Evolutionary conservation across 2,329 filamentous ascomycete genomes (phyloP), one percentile per base, ranked within the genome.

Genomic region (Bertia moriformis): DNA sequence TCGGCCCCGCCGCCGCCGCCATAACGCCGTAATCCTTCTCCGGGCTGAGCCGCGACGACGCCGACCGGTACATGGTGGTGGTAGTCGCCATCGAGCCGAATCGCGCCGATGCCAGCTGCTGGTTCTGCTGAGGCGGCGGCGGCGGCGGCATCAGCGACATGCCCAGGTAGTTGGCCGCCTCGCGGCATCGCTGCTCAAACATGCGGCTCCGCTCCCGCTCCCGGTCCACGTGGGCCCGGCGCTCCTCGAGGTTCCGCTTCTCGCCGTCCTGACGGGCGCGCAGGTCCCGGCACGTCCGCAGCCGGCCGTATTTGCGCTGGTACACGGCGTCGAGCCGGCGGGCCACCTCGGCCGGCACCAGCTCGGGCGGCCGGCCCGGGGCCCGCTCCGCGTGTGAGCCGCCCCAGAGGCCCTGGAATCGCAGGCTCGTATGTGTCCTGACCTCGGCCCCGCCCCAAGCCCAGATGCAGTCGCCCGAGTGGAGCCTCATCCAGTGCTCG

Each of bases 381-480:
- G 49, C 52, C 13, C 69, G 61, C 2, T 56, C 45, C 35, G 48
- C 51, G 4, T 68, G 61, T 4, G 73, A 74, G 13, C 65, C 70
- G 39, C 71, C 71, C 65, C 71, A 76, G 40, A 57, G 61, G 53
- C 71, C 76, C 30, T 60, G 61, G 47, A 77, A 75, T 7, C 53
- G 49, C 7, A 76, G 54, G 41, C 61, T 66, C 3, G 61, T 67
- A 41, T 65, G 56, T 7, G 39, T 36, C 24, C 51, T 57, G 36
- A 50, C 49, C 33, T 63, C 58, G 4, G 59, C 54, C 12, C 63
- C 58, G 33, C 73, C 65, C 67, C 78, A 93, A 4, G 93, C 71
- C 2, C 76, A 73, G 37, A 95, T 71, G 18, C 75, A 65, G 52
- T 95, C 89, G 1, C 83, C 85, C 22, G 82, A 74, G 52, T 86